phyloP scores from a whole-genome alignment of 495 filamentous ascomycete species.

The Aspergillus affinis region DNA sequence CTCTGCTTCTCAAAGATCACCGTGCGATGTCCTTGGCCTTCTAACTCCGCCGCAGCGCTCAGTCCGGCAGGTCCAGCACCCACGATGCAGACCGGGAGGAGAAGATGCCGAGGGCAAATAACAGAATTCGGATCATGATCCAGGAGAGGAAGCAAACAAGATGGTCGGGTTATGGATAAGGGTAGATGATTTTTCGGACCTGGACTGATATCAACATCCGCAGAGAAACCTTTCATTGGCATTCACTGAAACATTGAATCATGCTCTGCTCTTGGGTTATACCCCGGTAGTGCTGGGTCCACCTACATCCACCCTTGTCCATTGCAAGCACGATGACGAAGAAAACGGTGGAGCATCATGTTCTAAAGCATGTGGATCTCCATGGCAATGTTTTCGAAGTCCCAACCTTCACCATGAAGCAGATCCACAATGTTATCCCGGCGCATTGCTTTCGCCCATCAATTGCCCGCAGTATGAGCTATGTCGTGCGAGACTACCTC shows the following conservation, averaged over 20 bases:
- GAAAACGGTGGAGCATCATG: not conserved
- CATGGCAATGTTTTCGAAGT: not conserved
- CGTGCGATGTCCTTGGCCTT: not conserved
- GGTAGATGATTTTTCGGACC: not conserved
- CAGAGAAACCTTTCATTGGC: not conserved
- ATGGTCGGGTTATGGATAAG: not conserved
- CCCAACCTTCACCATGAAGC: not conserved
- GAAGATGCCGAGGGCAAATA: not conserved
- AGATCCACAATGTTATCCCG: conserved; percentile 64
- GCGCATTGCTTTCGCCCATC: conserved; percentile 69
- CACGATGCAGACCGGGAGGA: not conserved
- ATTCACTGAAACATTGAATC: not conserved
- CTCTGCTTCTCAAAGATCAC: not conserved
- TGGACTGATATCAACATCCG: not conserved
- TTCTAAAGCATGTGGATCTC: not conserved
- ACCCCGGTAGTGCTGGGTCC: too few relatives aligned
- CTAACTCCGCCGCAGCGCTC: not conserved
- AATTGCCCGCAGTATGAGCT: conserved; percentile 61
- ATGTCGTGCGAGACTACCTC: conserved; percentile 41
- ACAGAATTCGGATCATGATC: not conserved
- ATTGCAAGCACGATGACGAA: not conserved
- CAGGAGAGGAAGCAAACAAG: not conserved
- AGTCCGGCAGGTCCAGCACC: not conserved
- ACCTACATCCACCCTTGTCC: not conserved
- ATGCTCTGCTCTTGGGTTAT: too few relatives aligned